Evolutionary conservation across 2,329 filamentous ascomycete species (phyloP), one percentile per base, ranked within the genome.

Genomic region (Colletotrichum sp.): DNA sequence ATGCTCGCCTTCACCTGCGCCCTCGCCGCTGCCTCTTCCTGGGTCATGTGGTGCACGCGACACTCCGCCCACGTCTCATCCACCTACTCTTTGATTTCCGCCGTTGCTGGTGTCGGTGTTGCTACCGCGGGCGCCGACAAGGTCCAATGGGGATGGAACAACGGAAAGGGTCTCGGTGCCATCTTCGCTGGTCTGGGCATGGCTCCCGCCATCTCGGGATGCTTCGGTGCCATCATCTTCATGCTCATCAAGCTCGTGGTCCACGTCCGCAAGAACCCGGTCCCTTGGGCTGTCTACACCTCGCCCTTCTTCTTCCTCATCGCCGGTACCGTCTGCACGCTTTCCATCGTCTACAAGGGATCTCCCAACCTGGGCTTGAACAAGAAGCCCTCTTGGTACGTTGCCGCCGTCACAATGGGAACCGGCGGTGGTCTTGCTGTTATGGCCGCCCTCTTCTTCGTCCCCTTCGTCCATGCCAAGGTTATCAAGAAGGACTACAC

Each of bases 321-420:
- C 75, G 93, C 94, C 72, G 93, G 89, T 71, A 95, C 93, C 75
- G 86, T 96, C 80, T 95, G 93, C 86, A 94, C 94, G 0, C 88
- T 96, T 7, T 95, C 93, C 59, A 92, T 96, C 80, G 94, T 96
- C 79, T 95, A 95, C 90, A 95, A 96, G 89, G 94, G 94, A 36
- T 95, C 94, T 12, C 93, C 94, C 28, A 92, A 88, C 75, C 89
- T 95, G 34, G 89, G 89, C 26, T 87, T 95, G 32, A 88, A 86
- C 86, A 91, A 93, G 85, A 94, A 93, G 88, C 92, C 94, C 3
- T 84, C 84, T 10, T 92, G 90, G 89, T 95, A 91, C 81, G 91
- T 95, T 76, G 93, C 89, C 13, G 85, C 90, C 16, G 93, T 95
- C 76, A 93, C 92, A 21, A 81, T 95, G 76, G 93, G 93, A 55